Conservation (phyloP, 2,329 filamentous ascomycete species). For the Fusarium praegraminearum region DNA sequence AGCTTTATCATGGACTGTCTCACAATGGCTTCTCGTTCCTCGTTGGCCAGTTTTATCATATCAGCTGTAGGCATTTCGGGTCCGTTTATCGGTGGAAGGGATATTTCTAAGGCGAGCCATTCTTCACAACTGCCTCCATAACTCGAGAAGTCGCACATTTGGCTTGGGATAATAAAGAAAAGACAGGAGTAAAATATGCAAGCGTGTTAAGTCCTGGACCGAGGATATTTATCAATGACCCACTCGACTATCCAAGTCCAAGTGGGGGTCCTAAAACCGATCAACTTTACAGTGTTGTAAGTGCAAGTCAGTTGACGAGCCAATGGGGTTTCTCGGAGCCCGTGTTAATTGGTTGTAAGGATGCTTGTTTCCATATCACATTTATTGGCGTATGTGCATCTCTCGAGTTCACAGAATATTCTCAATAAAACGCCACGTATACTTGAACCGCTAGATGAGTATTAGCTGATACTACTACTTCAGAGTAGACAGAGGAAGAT, state of each 20-base stretch:
- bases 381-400: not conserved
- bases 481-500: too few species aligned
- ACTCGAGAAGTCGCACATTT: slow-evolving; percentile 6
- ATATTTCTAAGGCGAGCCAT: slow-evolving; percentile 4
- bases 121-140: not conserved
- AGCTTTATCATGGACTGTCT: not conserved
- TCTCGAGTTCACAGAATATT: not conserved
- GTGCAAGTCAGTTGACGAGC: not conserved
- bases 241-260: not conserved
- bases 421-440: too few species aligned
- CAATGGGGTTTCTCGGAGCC: not conserved
- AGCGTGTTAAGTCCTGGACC: not conserved
- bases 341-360: too few species aligned
- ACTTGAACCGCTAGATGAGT: too few species aligned
- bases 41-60: not conserved
- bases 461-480: too few species aligned
- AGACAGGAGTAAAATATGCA: too few species aligned
- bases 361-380: not conserved
- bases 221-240: not conserved
- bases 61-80: not conserved
- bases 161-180: rapidly evolving
- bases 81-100: not conserved
- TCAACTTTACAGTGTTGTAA: not conserved
- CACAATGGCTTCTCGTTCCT: slow-evolving; percentile 11
- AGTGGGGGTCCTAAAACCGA: not conserved